Base-by-base conservation (phyloP, 73 alveolate genomes). In the Symbiodinium natans region DNA sequence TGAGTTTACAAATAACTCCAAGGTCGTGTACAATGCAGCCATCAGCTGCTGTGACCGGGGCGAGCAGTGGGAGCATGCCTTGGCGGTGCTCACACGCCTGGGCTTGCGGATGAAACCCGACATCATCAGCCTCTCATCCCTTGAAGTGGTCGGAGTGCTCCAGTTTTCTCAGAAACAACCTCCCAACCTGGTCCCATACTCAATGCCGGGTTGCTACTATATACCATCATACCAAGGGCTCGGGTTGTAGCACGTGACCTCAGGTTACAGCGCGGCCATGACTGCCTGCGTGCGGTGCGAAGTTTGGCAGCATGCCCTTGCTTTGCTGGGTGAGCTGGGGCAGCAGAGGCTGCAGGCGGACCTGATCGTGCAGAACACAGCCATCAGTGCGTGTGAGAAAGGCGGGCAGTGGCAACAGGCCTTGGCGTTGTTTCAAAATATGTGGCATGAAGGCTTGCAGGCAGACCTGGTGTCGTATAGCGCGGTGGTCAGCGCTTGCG, bases 1-100 rank as follows among this genome's bases (percentile, higher is more conserved):
- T n/a, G n/a, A n/a, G n/a, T n/a, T n/a, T n/a, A n/a, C n/a, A n/a
- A n/a, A n/a, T n/a, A n/a, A n/a, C n/a, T 23, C 43, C 43, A 10
- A 74, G 84, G 84, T 74, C 25, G 84, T 74, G 42, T 33, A 33
- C 84, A 74, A 74, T 2, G 84, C 84, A 23, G 84, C 84, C 7
- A 74, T 74, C 42, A 74, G 84, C 84, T n/a, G 43, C 43, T 74
- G 84, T 33, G 84, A 74, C 43, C 40, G 84, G 31, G 84, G 84
- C 43, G 43, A 74, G 42, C 84, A 74, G 84, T 74, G 84, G 84
- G 84, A 74, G 42, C 40, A 15, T 5, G 84, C 84, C 8, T 23
- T 74, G 84, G 84, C 41, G 11, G 42, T 74, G 42, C 84, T 74
- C 10, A 29, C 40, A 33, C 40, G 29, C 29, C 25, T 74, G 84